These are phyloP conservation scores for Salix brachista DNA, from an alignment of 345 rosid genomes.

Conservation along the genomic window DNA sequence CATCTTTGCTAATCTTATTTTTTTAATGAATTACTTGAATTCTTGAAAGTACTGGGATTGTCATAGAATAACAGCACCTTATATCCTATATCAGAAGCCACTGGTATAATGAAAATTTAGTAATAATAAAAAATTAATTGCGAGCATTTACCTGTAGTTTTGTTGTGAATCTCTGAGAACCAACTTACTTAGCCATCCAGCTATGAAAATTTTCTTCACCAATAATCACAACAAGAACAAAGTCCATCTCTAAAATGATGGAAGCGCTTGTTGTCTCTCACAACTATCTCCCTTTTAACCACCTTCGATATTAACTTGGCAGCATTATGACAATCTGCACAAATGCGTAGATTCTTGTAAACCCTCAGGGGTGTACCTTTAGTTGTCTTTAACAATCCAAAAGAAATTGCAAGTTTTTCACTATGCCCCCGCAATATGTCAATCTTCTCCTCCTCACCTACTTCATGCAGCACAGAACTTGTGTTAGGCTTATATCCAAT, in stretches of 20 bases:
- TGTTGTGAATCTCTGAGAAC: neutral
- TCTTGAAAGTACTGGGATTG: too few species aligned
- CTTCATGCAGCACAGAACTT: constrained; percentile 49
- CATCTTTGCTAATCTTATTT: too few species aligned
- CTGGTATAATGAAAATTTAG: too few species aligned
- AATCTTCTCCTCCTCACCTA: constrained; percentile 49
- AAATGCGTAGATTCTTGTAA: constrained; percentile 58
- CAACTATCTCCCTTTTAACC: constrained; percentile 48
- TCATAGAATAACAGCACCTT: too few species aligned
- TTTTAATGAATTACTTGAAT: too few species aligned
- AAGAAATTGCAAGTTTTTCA: constrained; percentile 54
- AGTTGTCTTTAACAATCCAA: constrained; percentile 50
- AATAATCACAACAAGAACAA: constrained; percentile 45
- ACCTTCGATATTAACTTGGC: constrained; percentile 51
- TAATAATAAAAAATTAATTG: too few species aligned
- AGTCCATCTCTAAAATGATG: constrained; percentile 61
- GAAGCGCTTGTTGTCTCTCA: constrained; percentile 61
- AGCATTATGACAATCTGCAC: constrained; percentile 63
- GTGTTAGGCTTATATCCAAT: constrained; percentile 52
- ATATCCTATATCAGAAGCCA: too few species aligned
- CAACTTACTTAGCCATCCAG: neutral
- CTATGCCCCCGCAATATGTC: constrained; percentile 45
- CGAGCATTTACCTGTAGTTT: neutral
- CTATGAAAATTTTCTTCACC: constrained; percentile 16
- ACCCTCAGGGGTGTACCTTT: constrained; percentile 46